Evolutionary conservation across 78 protist genomes (phyloP), one percentile per base, ranked within the genome.

Genomic region (Salpingoeca rosetta): DNA sequence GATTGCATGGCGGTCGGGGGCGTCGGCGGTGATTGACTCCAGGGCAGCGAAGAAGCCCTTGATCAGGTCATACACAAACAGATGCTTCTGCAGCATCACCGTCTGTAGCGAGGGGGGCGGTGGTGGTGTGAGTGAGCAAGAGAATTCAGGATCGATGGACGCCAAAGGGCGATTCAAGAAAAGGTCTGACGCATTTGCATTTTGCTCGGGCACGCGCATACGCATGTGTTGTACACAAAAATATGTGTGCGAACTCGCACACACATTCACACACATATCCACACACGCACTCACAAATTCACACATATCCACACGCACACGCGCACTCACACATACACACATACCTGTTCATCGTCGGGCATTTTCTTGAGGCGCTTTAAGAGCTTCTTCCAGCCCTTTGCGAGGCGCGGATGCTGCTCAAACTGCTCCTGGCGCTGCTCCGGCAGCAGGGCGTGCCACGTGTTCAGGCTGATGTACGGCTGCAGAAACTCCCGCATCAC

Each of bases 341-440:
- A 44, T 1, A 76, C 41, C 81, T 76, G 81, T 1, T 37, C 44
- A 51, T 51, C 65, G 7, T 7, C 65, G 31, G 65, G 65, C 31
- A 51, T 7, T 17, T 51, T 51, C 31, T 12, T 27, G 75, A 2
- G 25, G 73, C 82, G 57, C 77, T 81, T 31, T 31, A 36, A 37
- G n/a, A 87, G 27, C 37, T 0, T 0, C 80, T 78, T 82, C 90
- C 90, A 87, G 40, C 31, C 57, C 82, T 81, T 72, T 25, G 12
- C 36, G 26, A 87, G 90, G 76, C 75, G 81, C 7, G 90, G 90
- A 31, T 51, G 36, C 44, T 1, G 22, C 12, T 27, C 3, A 17
- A 88, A 1, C 51, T 45, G 87, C 22, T 40, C 22, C 57, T 56
- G 82, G n/a, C 41, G 79, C 24, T 72, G 75, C 3, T 72, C 38